Evolutionary conservation across 371 early-diverging fungal species (phyloP).

Genomic region (Globomyces sp.): DNA sequence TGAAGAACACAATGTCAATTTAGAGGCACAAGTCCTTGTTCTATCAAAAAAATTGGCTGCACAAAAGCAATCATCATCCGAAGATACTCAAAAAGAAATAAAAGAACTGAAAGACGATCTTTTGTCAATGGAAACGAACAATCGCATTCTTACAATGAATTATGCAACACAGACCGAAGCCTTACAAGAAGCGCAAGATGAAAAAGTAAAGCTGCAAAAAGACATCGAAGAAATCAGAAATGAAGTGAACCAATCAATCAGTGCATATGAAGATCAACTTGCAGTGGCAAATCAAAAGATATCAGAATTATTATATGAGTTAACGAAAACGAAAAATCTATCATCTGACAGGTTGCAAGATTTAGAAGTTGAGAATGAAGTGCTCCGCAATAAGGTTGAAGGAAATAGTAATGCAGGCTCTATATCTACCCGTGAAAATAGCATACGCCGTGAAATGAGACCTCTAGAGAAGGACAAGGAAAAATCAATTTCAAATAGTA

Average conservation of each 20-base stretch:
- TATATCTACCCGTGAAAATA: no score
- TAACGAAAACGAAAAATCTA: background rate
- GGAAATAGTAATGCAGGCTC: no score
- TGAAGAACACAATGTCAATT: no score
- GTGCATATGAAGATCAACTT: conserved; percentile 26
- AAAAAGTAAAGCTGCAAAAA: background rate
- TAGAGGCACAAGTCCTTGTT: no score
- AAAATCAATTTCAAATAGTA: background rate
- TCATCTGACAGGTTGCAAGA: conserved; percentile 7
- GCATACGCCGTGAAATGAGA: background rate
- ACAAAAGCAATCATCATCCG: no score
- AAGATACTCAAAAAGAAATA: no score
- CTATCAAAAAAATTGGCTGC: no score
- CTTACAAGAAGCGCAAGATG: no score
- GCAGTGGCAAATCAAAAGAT: conserved; percentile 18
- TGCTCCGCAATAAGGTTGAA: background rate
- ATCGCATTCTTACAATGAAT: no score
- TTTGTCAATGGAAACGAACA: no score
- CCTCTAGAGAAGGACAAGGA: conserved; percentile 11
- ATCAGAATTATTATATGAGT: background rate
- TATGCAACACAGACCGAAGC: no score
- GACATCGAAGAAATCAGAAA: background rate
- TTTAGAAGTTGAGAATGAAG: conserved; percentile 8
- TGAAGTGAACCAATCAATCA: background rate
- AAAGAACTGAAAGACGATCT: no score